phyloP scores from a whole-genome alignment of 148 eudicot genomes.

The Pouteria glomerata region DNA sequence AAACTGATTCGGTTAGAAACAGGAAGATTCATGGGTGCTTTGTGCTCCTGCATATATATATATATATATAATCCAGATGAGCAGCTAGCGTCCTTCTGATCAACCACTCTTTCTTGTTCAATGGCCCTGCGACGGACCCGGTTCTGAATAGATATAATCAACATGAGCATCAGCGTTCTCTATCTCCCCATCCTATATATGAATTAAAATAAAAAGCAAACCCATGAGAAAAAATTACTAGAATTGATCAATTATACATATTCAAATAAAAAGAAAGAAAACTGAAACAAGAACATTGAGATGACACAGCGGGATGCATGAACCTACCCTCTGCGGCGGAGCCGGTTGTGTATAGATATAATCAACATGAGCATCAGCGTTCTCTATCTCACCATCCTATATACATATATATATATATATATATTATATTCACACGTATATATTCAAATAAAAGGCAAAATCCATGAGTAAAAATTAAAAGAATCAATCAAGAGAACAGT shows the following conservation, averaged over 20 bases:
- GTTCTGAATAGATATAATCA: neutral
- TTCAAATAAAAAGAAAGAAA: no score
- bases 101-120: constrained; percentile 6
- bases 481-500: neutral
- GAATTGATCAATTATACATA: no score
- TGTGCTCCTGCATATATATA: constrained; percentile 8
- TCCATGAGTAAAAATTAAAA: no score
- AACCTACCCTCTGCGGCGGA: no score
- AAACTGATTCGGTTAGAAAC: neutral
- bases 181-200: neutral
- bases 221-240: no score
- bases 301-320: no score
- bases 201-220: no score
- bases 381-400: neutral
- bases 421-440: no score
- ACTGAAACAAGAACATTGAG: no score
- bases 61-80: constrained; percentile 17
- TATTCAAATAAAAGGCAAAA: no score
- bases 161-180: neutral
- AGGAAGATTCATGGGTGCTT: neutral
- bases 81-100: constrained; percentile 12
- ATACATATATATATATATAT: no score
- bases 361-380: neutral
- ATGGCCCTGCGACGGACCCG: no score
- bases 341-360: neutral